phyloP scores from a whole-genome alignment of 306 rosid species.

The Lupinus albus region DNA sequence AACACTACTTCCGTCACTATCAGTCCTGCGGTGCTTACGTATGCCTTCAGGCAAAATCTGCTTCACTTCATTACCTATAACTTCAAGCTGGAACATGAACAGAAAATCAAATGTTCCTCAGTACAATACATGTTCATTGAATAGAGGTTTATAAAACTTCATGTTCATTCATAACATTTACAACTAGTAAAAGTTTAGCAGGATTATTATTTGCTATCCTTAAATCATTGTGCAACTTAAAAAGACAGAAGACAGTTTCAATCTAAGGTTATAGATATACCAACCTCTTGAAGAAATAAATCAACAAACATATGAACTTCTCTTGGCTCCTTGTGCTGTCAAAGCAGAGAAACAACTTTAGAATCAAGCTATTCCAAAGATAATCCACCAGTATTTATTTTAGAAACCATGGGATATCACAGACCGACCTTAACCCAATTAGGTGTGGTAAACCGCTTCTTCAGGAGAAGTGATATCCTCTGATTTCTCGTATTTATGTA shows the following conservation, averaged over 20 bases:
- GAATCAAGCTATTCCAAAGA: conserved; percentile 36
- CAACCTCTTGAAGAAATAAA: conserved; percentile 89
- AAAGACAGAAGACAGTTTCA: conserved; percentile 20
- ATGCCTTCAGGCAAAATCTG: conserved; percentile 78
- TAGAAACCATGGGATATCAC: conserved; percentile 19
- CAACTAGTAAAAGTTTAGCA: neutral
- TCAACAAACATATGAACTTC: conserved; percentile 97
- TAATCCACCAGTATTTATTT: conserved; percentile 19
- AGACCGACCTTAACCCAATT: conserved; percentile 87
- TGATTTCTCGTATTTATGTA: conserved; percentile 82
- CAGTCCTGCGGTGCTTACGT: conserved; percentile 74
- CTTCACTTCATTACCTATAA: conserved; percentile 66
- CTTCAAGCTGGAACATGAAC: conserved; percentile 67
- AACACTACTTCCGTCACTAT: conserved; percentile 84
- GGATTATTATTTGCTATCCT: conserved; percentile 20
- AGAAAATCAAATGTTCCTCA: conserved; percentile 31
- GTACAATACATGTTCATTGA: conserved; percentile 21
- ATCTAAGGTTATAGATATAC: conserved; percentile 40
- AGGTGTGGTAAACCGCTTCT: conserved; percentile 87
- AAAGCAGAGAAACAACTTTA: conserved; percentile 38
- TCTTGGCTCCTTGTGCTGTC: conserved; percentile 96
- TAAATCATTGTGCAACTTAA: conserved; percentile 25
- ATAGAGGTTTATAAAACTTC: conserved; percentile 17
- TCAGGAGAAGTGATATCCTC: conserved; percentile 77
- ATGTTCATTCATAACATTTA: conserved; percentile 14